These are phyloP conservation scores for Penicillium odoratum DNA, from an alignment of 495 filamentous ascomycete genomes.

Conservation along the genomic window DNA sequence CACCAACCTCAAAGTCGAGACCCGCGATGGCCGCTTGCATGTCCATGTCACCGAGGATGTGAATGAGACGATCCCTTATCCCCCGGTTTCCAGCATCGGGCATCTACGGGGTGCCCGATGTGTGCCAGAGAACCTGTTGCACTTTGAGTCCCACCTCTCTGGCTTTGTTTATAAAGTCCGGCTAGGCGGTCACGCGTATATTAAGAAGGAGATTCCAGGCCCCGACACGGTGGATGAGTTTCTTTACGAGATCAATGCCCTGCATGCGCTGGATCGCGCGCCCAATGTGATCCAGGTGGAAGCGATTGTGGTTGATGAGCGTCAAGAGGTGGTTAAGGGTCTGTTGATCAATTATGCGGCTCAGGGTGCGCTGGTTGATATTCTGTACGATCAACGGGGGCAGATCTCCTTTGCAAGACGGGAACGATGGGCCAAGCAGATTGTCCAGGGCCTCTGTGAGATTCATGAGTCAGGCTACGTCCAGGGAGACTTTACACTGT, in stretches of 20 bases:
- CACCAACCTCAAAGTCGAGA: slow-evolving; percentile 94
- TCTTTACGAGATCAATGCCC: slow-evolving; percentile 94
- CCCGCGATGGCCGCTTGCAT: slow-evolving; percentile 83
- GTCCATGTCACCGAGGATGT: slow-evolving; percentile 98
- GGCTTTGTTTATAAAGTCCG: slow-evolving; percentile 96
- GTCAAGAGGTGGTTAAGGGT: slow-evolving; percentile 74
- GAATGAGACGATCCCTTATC: slow-evolving; percentile 92
- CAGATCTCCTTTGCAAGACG: slow-evolving; percentile 69
- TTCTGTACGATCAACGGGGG: slow-evolving; percentile 74
- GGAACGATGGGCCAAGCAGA: slow-evolving; percentile 90
- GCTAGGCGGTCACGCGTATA: slow-evolving; percentile 65
- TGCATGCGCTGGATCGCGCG: slow-evolving; percentile 71
- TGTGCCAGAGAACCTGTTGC: slow-evolving; percentile 69
- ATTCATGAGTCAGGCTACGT: slow-evolving; percentile 97
- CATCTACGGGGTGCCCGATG: slow-evolving; percentile 67
- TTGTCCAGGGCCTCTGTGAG: slow-evolving; percentile 84
- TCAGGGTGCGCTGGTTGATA: slow-evolving; percentile 84
- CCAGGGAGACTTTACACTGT: slow-evolving; percentile 95
- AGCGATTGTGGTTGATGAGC: slow-evolving; percentile 85
- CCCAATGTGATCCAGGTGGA: slow-evolving; percentile 83
- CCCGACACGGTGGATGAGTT: slow-evolving; percentile 97
- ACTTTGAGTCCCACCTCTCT: slow-evolving; percentile 90
- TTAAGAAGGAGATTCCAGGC: slow-evolving; percentile 98
- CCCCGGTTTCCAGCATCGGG: slow-evolving; percentile 68
- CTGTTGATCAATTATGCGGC: slow-evolving; percentile 88